These are phyloP conservation scores for Colletotrichum coccodes DNA, from an alignment of 2,329 filamentous ascomycete species.

Conservation along the genomic window DNA sequence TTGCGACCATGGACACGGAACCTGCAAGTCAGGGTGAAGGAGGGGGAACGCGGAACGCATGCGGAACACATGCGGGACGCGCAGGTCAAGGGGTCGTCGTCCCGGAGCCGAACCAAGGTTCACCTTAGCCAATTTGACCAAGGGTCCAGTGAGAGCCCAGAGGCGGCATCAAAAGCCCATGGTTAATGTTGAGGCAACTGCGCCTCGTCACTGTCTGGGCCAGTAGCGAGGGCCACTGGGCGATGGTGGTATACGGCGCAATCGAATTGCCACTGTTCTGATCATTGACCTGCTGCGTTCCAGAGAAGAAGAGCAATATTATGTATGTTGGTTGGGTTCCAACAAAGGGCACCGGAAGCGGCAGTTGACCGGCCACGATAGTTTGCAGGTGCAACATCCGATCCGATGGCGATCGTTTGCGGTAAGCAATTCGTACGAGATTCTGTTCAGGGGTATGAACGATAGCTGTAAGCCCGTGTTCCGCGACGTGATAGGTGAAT, in stretches of 20 bases:
- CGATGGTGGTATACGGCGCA: background rate
- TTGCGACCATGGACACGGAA: constrained; percentile 10
- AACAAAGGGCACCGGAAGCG: constrained; percentile 5
- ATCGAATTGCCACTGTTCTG: background rate
- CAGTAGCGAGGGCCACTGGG: background rate
- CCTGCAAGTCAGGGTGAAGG: background rate
- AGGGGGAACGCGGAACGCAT: background rate
- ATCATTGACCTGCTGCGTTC: background rate
- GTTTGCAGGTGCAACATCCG: constrained; percentile 17
- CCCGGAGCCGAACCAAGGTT: constrained; percentile 3
- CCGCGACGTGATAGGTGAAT: background rate
- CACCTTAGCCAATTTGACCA: background rate
- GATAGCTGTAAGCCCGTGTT: background rate
- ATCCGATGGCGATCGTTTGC: constrained; percentile 2
- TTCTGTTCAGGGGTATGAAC: background rate
- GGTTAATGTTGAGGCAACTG: background rate
- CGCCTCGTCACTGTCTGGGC: background rate
- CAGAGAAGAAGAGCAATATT: background rate
- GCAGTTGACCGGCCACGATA: background rate
- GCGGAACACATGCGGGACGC: no score
- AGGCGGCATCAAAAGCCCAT: background rate
- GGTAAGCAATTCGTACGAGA: background rate
- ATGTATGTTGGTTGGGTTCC: background rate
- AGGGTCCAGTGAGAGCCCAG: background rate
- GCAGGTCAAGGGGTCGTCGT: constrained; percentile 2